Evolutionary conservation across 768 basidiomycete species (phyloP), one percentile per base, ranked within the genome.

Genomic region (Sporobolomyces pararoseus): DNA sequence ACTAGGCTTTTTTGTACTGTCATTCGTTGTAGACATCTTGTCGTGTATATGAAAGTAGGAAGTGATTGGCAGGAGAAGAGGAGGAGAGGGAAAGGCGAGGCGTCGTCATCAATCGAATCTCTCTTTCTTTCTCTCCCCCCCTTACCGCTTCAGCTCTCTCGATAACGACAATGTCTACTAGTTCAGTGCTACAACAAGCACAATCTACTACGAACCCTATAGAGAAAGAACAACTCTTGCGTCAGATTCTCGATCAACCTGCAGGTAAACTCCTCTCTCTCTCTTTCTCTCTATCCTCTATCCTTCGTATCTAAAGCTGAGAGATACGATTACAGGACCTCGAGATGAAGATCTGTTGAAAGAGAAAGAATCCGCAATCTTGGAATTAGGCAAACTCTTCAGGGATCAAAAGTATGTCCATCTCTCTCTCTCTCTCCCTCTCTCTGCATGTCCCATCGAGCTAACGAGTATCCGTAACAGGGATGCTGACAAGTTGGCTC

Each of bases 341-440:
- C 25, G 51, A 19, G 74, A 72, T 54, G 85, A 88, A 19, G 84
- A 86, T 73, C 82, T 80, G 23, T 81, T 93, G 12, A 81, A 88
- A 44, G 86, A 91, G 75, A 92, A 97, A 79, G 94, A 96, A 78
- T 81, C 83, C 0, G 91, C 93, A 3, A 82, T 97, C 61, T 82
- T 91, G 25, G 89, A 88, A 77, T 86, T 98, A 3, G 93, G 90
- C 2, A 86, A 89, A 78, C 83, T 94, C 14, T 90, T 95, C 79
- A 84, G 90, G 55, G 90, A 93, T 79, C 85, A 90, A 78, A 86
- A 86, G 91, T 92, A 60, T 67, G 87, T 14, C 42, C 44, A 21
- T 27, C 4, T 35, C 31, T 32, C 31, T 23, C 46, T 4, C 59
- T 49, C 29, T 23, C 62, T 5, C 4, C 39, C 1, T 10, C 46